phyloP scores from a whole-genome alignment of 1,284 basidiomycete species.

The Apiotrichum gamsii region DNA sequence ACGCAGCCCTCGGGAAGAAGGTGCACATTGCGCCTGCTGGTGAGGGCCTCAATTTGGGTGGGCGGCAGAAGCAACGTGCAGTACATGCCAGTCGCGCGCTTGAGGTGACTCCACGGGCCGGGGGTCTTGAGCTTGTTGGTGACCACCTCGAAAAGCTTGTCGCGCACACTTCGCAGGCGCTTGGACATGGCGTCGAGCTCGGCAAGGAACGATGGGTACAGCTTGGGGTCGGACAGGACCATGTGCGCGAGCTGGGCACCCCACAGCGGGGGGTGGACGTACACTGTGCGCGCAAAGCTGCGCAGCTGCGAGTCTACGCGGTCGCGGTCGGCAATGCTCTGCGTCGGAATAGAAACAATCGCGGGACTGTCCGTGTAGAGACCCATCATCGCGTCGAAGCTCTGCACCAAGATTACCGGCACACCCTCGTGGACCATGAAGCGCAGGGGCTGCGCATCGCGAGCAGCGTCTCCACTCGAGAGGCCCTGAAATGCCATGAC shows the following conservation, averaged over 20 bases:
- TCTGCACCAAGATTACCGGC: constrained; percentile 43
- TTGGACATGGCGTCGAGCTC: constrained; percentile 90
- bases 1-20: constrained; percentile 43
- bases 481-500: constrained; percentile 45
- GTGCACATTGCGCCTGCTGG: constrained; percentile 38
- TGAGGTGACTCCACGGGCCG: constrained; percentile 84
- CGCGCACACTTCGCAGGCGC: constrained; percentile 84
- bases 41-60: constrained; percentile 32
- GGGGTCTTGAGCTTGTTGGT: constrained; percentile 78
- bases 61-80: constrained; percentile 37
- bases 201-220: constrained; percentile 62
- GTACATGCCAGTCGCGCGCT: constrained; percentile 50
- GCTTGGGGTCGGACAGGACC: constrained; percentile 37
- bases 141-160: constrained; percentile 69
- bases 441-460: constrained; percentile 43
- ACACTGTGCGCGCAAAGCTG: constrained; percentile 33
- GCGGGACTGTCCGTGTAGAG: constrained; percentile 43
- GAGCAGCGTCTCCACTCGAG: constrained; percentile 38
- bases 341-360: constrained; percentile 40
- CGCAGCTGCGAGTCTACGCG: constrained; percentile 42
- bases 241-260: constrained; percentile 42
- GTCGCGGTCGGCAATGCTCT: constrained; percentile 30
- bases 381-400: constrained; percentile 47
- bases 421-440: constrained; percentile 45
- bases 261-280: constrained; percentile 42